A percentile compares a stretch with the other conserved stretches of the same genome.
phyloP scores from a whole-genome alignment of 2,329 filamentous ascomycete species.

The Ilyonectria robusta region DNA sequence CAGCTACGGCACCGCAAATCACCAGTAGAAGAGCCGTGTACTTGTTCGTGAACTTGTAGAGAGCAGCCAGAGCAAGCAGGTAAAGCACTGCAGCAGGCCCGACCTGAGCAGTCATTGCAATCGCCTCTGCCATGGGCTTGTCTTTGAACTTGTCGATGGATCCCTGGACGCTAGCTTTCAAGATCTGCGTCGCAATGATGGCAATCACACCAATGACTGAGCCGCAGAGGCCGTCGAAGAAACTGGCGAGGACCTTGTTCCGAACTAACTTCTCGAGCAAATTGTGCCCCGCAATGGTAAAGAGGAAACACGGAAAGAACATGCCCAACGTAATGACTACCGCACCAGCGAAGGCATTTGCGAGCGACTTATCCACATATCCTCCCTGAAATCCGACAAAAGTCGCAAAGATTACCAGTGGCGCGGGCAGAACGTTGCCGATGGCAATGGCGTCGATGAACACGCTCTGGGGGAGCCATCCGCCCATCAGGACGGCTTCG shows the following conservation, averaged over 20 bases:
- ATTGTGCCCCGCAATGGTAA: background rate
- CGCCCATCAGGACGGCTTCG: slow-evolving; percentile 25
- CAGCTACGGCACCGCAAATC: no score
- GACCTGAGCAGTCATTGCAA: slow-evolving; percentile 17
- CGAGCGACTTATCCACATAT: slow-evolving; percentile 22
- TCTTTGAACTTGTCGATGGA: slow-evolving; percentile 19
- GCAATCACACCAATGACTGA: slow-evolving; percentile 29
- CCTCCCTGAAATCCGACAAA: slow-evolving; percentile 23
- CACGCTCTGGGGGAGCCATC: slow-evolving; percentile 29
- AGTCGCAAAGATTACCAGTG: slow-evolving; percentile 21
- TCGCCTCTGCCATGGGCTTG: slow-evolving; percentile 12
- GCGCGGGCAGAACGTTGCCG: slow-evolving; percentile 26
- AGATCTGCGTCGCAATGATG: slow-evolving; percentile 10
- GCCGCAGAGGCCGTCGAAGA: slow-evolving; percentile 27
- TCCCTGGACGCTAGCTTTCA: slow-evolving; percentile 23
- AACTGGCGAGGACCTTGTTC: slow-evolving; percentile 24
- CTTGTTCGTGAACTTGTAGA: background rate
- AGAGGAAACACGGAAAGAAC: slow-evolving; percentile 4
- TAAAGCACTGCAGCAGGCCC: slow-evolving; percentile 26
- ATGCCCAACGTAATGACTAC: slow-evolving; percentile 26
- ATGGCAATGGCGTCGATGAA: slow-evolving; percentile 29
- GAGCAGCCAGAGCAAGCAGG: background rate
- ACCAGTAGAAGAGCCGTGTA: background rate
- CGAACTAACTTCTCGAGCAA: background rate
- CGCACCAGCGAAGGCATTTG: slow-evolving; percentile 23